Conservation (phyloP, 345 rosid genomes). For the Carallia pectinifolia region DNA sequence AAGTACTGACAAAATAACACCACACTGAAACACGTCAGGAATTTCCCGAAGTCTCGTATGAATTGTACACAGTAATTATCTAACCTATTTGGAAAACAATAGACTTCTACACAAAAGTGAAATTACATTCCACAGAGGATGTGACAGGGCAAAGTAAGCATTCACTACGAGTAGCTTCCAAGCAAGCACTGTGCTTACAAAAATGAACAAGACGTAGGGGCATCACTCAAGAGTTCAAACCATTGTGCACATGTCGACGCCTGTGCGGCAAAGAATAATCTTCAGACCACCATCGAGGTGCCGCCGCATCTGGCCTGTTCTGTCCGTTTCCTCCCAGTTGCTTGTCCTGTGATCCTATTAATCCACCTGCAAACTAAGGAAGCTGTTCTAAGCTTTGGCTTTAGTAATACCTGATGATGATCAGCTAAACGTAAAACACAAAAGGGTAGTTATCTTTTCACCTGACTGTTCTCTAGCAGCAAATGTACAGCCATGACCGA, state of each 20-base stretch:
- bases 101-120: no score
- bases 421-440: not conserved
- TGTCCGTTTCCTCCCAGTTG: not conserved
- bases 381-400: not conserved
- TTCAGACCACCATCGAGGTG: conserved; percentile 15
- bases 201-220: not conserved
- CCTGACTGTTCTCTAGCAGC: conserved; percentile 21
- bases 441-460: not conserved
- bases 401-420: not conserved
- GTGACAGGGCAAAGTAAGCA: no score
- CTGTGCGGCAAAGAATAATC: conserved; percentile 22
- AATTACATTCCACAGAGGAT: no score
- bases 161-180: not conserved
- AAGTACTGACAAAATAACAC: no score
- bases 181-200: not conserved
- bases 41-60: no score
- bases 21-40: no score
- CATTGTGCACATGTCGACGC: conserved; percentile 31
- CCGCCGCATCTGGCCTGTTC: not conserved
- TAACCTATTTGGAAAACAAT: no score
- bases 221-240: conserved; percentile 24
- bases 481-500: conserved; percentile 8
- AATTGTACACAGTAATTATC: no score
- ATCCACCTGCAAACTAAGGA: conserved; percentile 14
- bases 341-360: not conserved